Percentiles rank a stretch among this genome's conserved stretches.
Conservation (phyloP, 768 basidiomycete species). For the Mycena sanguinolenta region DNA sequence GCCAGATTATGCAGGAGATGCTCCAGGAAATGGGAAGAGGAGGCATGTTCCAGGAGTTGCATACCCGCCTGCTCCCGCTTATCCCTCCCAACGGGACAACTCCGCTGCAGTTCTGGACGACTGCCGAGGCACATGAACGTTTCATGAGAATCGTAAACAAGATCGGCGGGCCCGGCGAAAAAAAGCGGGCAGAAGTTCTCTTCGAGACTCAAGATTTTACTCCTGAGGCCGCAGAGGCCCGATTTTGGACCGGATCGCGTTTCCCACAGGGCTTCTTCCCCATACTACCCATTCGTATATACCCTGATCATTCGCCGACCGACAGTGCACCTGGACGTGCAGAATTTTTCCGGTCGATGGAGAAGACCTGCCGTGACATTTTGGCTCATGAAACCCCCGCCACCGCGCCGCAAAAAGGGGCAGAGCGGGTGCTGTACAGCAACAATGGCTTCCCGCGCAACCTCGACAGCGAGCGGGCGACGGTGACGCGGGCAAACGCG, state of each 20-base stretch:
- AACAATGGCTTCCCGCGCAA: slow-evolving; percentile 35
- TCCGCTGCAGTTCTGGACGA: slow-evolving; percentile 81
- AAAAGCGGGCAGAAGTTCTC: slow-evolving; percentile 71
- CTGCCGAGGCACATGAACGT: slow-evolving; percentile 78
- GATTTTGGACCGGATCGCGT: slow-evolving; percentile 77
- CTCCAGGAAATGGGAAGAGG: slow-evolving; percentile 79
- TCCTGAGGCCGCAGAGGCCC: slow-evolving; percentile 50
- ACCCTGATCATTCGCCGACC: slow-evolving; percentile 48
- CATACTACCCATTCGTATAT: slow-evolving; percentile 69
- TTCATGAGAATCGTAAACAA: slow-evolving; percentile 83
- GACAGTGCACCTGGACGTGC: slow-evolving; percentile 28
- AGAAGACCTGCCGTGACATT: slow-evolving; percentile 66
- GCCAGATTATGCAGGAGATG: slow-evolving; percentile 77
- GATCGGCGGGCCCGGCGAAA: slow-evolving; percentile 82
- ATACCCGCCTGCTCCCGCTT: slow-evolving; percentile 55
- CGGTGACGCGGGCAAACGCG: slow-evolving; percentile 66
- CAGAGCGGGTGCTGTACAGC: slow-evolving; percentile 27
- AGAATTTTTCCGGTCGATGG: slow-evolving; percentile 64
- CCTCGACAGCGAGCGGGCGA: slow-evolving; percentile 65
- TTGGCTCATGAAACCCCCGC: slow-evolving; percentile 58
- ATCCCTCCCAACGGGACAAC: slow-evolving; percentile 7
- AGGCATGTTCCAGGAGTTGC: slow-evolving; percentile 73
- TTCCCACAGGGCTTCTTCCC: slow-evolving; percentile 67
- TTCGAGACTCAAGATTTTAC: slow-evolving; percentile 50
- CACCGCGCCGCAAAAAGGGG: background rate